Evolutionary conservation across 1,284 basidiomycete species (phyloP), one percentile per base, ranked within the genome.

Genomic region (Sanghuangporus sanghuang): DNA sequence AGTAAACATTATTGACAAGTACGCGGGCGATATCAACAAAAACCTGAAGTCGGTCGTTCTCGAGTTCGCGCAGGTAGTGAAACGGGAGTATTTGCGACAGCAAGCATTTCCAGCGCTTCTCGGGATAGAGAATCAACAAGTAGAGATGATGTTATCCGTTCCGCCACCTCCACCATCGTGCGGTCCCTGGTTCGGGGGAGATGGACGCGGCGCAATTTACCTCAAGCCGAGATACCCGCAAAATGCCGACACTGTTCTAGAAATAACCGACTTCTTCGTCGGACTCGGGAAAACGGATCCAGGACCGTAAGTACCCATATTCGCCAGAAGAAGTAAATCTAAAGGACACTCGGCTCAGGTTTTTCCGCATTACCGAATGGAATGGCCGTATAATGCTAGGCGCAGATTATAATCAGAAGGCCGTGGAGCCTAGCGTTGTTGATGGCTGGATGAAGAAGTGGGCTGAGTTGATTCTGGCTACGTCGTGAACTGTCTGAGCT

Each of bases 131-230:
- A 46, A 58, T 27, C 40, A 66, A 39, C 23, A 66, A 18, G 53
- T 40, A 18, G 61, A 35, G 35, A 35, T 60, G 39, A 59, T 46
- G 36, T 21, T 57, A 8, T 52, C 59, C 16, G 16, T 60, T 6
- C 60, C 60, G 5, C 50, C 60, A 5, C 60, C 63, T 3, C 57
- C 66, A 7, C 66, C 67, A 12, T 67, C 62, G 64, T 55, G 61
- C 14, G 67, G 66, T 16, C 66, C 66, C 0, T 67, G 66, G 63
- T 68, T 63, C 40, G 46, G 66, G n/a, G 67, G 64, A 21, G 67
- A 68, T 42, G 67, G 67, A 2, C 32, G 36, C 9, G 66, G 67
- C 6, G 56, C 61, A 14, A 46, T 16, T n/a, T 57, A 60, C 27
- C 55, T 68, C 12, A 39, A 46, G 21, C 53, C 63, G n/a, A 56